Base-by-base conservation (phyloP, 768 basidiomycete species). In the Termitomyces sp. region DNA sequence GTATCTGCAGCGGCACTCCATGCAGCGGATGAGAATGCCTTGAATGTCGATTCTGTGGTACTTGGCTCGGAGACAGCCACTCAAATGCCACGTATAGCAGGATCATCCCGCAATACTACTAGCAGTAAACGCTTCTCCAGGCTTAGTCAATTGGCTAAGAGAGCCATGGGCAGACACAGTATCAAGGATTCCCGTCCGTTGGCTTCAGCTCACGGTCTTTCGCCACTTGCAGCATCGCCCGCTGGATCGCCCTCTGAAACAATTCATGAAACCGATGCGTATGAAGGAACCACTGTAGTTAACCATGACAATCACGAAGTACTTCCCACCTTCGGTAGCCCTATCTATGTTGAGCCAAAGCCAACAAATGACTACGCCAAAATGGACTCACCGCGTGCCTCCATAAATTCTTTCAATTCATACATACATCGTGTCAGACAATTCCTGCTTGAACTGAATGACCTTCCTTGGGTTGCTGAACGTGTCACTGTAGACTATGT, bases 391-490 rank as follows among this genome's bases (percentile, higher is more conserved):
- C 68, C 68, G 9, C 43, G 35, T 2, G 62, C 56, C 9, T 65
- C 66, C 18, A 67, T 68, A 26, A 59, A 61, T 58, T 72, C 72
- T 16, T 61, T 72, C 46, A 59, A 59, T 35, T 64, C 69, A 26
- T 69, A 68, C 58, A 40, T 71, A 54, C 61, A 64, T 35, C 64
- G 69, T 30, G 47, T 73, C 33, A 63, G 63, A n/a, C 61, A 65
- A 35, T 74, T 74, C 63, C 53, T 75, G 26, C 58, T 55, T 36
- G 68, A 72, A 43, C 53, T 76, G 35, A 67, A 67, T 54, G 63
- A 68, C 18, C 70, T 76, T 28, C 74, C 74, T 8, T 76, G 74
- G 74, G 66, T 71, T 14, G 67, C 71, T 18, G 65, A 68, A 5
- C 70, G 67, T 45, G 66, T 72, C 16, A 69, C 73, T 8, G 66